Evolutionary conservation across 139 green algal genomes (phyloP), one percentile per base, ranked within the genome.

Genomic region (Auxenochlorella pyrenoidosa): DNA sequence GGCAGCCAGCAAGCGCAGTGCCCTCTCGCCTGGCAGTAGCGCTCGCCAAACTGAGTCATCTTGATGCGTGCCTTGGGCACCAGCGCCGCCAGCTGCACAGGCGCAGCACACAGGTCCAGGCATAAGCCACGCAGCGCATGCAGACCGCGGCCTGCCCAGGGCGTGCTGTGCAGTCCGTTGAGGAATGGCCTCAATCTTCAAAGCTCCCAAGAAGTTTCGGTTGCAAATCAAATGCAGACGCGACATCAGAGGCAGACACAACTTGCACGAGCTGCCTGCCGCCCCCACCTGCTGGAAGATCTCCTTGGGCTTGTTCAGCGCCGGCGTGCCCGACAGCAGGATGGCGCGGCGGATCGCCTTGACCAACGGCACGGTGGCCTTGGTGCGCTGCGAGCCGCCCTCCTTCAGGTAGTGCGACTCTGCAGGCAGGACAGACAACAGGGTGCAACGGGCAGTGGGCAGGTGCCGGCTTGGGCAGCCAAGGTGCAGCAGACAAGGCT

Each of bases 311-410:
- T 93, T 91, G 87, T 72, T 94, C 75, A 96, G 84, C 0, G 94
- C 93, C 6, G 96, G 96, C 24, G 96, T 98, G 83, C 96, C 96
- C 24, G 90, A 94, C 65, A 98, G 91, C 75, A 98, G 91, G 36
- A 98, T 79, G 12, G 86, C 89, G 10, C 95, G 91, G 75, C 86
- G 79, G 10, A 93, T 91, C 1, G 40, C n/a, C 83, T 94, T 81
- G 44, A 97, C 43, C 47, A 98, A 79, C 0, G 96, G 93, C 83
- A 96, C 36, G 0, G 88, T 87, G 12, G 90, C 90, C 85, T 96
- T 92, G 19, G 94, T 96, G 86, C 95, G 91, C 89, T 94, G 66
- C 32, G 92, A 81, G 34, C 34, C 47, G 70, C 70, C 70, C 70
- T 76, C 75, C 43, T 79, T 51, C 18, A 79, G 89, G 94, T 90